Conservation (phyloP, 129 eudicot genomes). For the Tagetes patula region DNA sequence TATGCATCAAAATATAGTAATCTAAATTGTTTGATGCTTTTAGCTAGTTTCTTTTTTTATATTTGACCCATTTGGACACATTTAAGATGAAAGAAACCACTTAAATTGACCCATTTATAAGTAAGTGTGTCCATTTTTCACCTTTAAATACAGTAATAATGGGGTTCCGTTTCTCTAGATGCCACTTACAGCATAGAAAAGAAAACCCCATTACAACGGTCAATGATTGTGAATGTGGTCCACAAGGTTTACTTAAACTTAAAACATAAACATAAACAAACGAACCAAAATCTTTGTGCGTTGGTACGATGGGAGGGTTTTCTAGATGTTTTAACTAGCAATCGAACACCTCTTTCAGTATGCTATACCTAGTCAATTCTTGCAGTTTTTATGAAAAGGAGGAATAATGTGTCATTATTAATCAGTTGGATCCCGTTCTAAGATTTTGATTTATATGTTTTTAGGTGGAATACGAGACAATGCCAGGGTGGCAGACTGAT, state of each 20-base stretch:
- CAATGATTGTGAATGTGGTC: neutral
- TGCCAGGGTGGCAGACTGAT: slow-evolving; percentile 96
- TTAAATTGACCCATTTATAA: neutral
- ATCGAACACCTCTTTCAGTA: neutral
- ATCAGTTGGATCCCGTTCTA: neutral
- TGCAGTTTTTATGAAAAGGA: neutral
- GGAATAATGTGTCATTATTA: neutral
- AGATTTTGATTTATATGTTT: slow-evolving; percentile 13
- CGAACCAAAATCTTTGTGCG: neutral
- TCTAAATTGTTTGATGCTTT: neutral
- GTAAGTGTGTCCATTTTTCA: neutral
- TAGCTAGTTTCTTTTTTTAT: neutral
- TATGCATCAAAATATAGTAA: neutral
- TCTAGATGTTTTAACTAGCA: neutral
- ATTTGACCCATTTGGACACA: neutral
- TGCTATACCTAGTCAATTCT: neutral
- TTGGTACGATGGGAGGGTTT: neutral
- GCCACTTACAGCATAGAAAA: neutral
- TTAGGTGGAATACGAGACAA: slow-evolving; percentile 85
- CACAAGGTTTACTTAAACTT: neutral
- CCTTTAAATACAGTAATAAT: neutral
- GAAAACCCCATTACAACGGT: neutral
- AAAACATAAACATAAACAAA: neutral
- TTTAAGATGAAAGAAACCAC: neutral
- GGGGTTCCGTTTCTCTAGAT: neutral